phyloP scores from a whole-genome alignment of 352 stramenopile species.

The Sclerospora graminicola region DNA sequence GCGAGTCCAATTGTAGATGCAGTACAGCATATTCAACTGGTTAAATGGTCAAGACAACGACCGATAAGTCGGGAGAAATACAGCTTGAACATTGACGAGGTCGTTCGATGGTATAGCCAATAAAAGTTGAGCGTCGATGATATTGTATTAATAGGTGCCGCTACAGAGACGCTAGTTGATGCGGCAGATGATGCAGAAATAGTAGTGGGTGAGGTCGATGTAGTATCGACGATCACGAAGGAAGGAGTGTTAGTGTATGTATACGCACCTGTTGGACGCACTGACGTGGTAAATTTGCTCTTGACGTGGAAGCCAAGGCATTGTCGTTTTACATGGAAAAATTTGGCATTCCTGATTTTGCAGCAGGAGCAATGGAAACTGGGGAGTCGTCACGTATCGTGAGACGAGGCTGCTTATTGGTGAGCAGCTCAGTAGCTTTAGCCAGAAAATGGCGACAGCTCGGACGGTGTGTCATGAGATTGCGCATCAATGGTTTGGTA shows the following conservation, averaged over 20 bases:
- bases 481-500: constrained; percentile 95
- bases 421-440: constrained; percentile 50
- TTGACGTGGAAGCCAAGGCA: constrained; percentile 57
- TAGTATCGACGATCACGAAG: constrained; percentile 82
- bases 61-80: too few relatives aligned
- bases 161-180: constrained; percentile 2
- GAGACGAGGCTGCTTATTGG: constrained; percentile 90
- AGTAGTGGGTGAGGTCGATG: constrained; percentile 95
- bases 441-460: constrained; percentile 74
- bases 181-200: constrained; percentile 28
- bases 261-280: constrained; percentile 92
- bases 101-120: constrained; percentile 39
- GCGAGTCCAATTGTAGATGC: too few relatives aligned
- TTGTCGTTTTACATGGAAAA: constrained; percentile 62
- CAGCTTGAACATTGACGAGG: constrained; percentile 83
- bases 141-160: constrained; percentile 1
- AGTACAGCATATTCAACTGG: too few relatives aligned
- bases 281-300: constrained; percentile 85
- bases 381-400: constrained; percentile 95
- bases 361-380: constrained; percentile 94
- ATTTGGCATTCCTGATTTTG: constrained; percentile 90
- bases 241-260: constrained; percentile 90
- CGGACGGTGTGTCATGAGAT: constrained; percentile 97
- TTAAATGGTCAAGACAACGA: too few relatives aligned
- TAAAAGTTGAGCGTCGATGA: constrained; percentile 8